phyloP scores from a whole-genome alignment of 306 rosid species.

The Casuarina equisetifolia region DNA sequence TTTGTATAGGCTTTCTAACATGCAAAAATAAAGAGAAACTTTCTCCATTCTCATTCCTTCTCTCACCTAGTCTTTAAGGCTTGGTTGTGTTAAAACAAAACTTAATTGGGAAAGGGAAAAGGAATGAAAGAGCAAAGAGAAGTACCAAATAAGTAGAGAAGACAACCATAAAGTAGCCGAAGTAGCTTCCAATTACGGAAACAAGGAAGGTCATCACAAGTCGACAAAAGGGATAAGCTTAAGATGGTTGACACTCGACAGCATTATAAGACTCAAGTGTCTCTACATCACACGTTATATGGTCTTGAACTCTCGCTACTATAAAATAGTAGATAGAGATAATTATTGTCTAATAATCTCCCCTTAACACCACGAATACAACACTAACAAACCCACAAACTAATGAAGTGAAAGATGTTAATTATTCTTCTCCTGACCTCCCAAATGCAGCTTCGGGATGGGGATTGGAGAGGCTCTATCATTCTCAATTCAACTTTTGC shows the following conservation, averaged over 20 bases:
- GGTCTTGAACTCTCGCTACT: not conserved
- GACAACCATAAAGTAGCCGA: slow-evolving; percentile 13
- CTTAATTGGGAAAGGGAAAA: not conserved
- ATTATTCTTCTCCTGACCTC: slow-evolving; percentile 4
- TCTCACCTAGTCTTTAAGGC: not conserved
- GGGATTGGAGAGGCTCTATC: too few species aligned
- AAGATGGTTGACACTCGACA: slow-evolving; percentile 29
- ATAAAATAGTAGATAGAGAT: slow-evolving; percentile 13
- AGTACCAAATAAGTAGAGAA: not conserved
- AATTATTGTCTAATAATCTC: slow-evolving; percentile 49
- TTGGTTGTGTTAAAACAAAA: too few species aligned
- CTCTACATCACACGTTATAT: not conserved
- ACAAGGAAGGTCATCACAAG: slow-evolving; percentile 25
- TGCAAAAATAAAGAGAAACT: too few species aligned
- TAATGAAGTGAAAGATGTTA: slow-evolving; percentile 19
- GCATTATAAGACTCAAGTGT: slow-evolving; percentile 30
- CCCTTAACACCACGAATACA: slow-evolving; percentile 3
- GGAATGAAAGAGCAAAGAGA: not conserved
- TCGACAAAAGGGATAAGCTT: slow-evolving; percentile 23
- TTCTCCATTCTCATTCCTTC: too few species aligned
- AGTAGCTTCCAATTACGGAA: slow-evolving; percentile 43
- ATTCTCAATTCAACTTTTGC: too few species aligned
- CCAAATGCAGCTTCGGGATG: too few species aligned
- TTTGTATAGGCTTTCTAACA: too few species aligned
- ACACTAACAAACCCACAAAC: slow-evolving; percentile 15